These are phyloP conservation scores for Yamadazyma diddensiae DNA, from an alignment of 1,139 yeast genomes.

Conservation along the genomic window DNA sequence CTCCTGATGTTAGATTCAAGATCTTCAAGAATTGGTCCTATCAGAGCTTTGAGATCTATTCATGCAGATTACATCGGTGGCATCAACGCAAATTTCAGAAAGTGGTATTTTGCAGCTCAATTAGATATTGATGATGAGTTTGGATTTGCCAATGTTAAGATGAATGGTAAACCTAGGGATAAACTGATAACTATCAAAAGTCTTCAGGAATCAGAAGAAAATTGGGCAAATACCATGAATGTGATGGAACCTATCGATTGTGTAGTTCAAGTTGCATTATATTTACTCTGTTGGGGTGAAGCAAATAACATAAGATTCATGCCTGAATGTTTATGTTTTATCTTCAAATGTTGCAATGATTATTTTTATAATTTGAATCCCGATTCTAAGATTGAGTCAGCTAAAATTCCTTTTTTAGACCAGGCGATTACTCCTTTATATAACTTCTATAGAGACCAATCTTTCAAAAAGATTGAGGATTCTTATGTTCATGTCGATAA, in stretches of 20 bases:
- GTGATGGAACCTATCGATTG: slow-evolving; percentile 50
- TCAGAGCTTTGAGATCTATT: slow-evolving; percentile 52
- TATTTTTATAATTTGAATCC: slow-evolving; percentile 49
- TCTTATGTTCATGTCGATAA: slow-evolving; percentile 41
- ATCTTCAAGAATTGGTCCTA: slow-evolving; percentile 60
- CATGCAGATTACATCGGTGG: slow-evolving; percentile 89
- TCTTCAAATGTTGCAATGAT: slow-evolving; percentile 76
- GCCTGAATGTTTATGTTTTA: slow-evolving; percentile 83
- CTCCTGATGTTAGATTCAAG: slow-evolving; percentile 65
- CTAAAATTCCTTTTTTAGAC: slow-evolving; percentile 47
- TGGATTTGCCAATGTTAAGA: slow-evolving; percentile 60
- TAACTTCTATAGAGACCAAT: slow-evolving; percentile 55
- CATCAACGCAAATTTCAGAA: slow-evolving; percentile 82
- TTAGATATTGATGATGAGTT: slow-evolving; percentile 79
- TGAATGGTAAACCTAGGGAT: slow-evolving; percentile 34
- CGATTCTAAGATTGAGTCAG: slow-evolving; percentile 20
- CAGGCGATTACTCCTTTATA: slow-evolving; percentile 76
- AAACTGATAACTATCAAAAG: slow-evolving; percentile 30
- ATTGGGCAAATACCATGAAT: slow-evolving; percentile 68
- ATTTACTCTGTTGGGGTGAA: slow-evolving; percentile 84
- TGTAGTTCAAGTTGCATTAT: slow-evolving; percentile 65
- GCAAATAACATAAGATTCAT: slow-evolving; percentile 78
- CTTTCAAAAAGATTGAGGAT: slow-evolving; percentile 38
- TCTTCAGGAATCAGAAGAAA: slow-evolving; percentile 71
- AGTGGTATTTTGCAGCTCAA: slow-evolving; percentile 96